phyloP scores from a whole-genome alignment of 768 basidiomycete species.

The Chalciporus chontae region DNA sequence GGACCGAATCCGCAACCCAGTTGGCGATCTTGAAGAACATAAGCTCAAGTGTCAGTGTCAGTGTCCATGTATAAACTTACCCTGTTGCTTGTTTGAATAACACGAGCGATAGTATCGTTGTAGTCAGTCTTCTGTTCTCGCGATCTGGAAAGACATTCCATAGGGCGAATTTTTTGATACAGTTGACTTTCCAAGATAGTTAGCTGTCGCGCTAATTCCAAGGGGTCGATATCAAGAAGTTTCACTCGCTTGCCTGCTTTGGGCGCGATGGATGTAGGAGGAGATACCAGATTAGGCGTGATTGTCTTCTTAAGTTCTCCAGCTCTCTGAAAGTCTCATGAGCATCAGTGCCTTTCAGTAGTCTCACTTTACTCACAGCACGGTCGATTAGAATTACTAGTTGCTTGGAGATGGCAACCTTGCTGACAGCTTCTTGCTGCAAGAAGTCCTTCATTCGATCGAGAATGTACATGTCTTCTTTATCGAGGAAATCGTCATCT shows the following conservation, averaged over 20 bases:
- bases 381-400: constrained; percentile 73
- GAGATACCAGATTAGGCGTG: constrained; percentile 50
- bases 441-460: constrained; percentile 81
- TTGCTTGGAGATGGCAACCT: constrained; percentile 70
- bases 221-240: constrained; percentile 78
- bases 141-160: constrained; percentile 85
- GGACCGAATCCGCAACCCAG: constrained; percentile 88
- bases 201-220: constrained; percentile 89
- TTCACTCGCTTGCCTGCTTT: constrained; percentile 71
- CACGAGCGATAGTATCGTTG: constrained; percentile 79
- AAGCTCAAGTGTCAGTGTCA: neutral
- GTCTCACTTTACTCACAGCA: constrained; percentile 50
- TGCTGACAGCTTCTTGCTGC: constrained; percentile 57
- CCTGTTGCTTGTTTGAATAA: constrained; percentile 86
- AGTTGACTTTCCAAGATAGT: constrained; percentile 87
- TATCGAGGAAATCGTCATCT: constrained; percentile 80
- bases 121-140: constrained; percentile 71
- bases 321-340: constrained; percentile 38
- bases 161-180: constrained; percentile 84
- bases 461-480: constrained; percentile 80
- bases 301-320: constrained; percentile 57
- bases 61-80: constrained; percentile 37
- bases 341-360: constrained; percentile 5
- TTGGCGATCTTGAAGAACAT: constrained; percentile 68
- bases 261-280: constrained; percentile 76